These are phyloP conservation scores for Pseudopithomyces maydicus DNA, from an alignment of 2,329 filamentous ascomycete species.

Conservation along the genomic window DNA sequence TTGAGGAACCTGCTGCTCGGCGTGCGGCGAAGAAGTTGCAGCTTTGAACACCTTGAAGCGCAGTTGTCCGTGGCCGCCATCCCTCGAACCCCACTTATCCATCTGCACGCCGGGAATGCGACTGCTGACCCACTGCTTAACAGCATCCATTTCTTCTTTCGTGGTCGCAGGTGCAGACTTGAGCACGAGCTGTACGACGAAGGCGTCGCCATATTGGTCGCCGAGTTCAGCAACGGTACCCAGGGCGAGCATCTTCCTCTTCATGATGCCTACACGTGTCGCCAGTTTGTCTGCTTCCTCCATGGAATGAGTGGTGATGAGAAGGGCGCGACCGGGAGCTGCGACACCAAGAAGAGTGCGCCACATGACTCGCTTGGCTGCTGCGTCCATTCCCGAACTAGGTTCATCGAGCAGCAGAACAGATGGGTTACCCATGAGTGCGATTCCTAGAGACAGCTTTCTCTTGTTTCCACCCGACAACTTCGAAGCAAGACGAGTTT, in stretches of 20 bases:
- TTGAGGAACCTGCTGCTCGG: constrained; percentile 6
- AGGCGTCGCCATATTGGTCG: constrained; percentile 74
- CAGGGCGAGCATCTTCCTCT: constrained; percentile 81
- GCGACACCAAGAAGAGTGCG: constrained; percentile 75
- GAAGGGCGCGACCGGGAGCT: constrained; percentile 72
- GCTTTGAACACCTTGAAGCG: constrained; percentile 76
- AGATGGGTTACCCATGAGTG: constrained; percentile 87
- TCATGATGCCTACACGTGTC: constrained; percentile 82
- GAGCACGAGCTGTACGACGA: constrained; percentile 82
- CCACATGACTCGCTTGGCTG: constrained; percentile 93
- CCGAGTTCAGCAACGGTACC: constrained; percentile 76
- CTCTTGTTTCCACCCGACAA: constrained; percentile 91
- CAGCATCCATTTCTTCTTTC: constrained; percentile 67
- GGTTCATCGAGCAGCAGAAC: constrained; percentile 91
- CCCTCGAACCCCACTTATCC: constrained; percentile 62
- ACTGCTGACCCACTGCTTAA: constrained; percentile 68
- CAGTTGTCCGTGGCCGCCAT: constrained; percentile 81
- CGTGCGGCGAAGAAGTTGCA: constrained; percentile 47
- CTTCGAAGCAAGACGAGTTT: constrained; percentile 74
- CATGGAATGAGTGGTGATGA: constrained; percentile 94
- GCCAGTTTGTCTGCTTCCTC: constrained; percentile 92
- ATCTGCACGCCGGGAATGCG: constrained; percentile 69
- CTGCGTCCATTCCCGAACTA: constrained; percentile 85
- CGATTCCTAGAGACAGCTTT: constrained; percentile 88
- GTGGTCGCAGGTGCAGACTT: constrained; percentile 74